phyloP scores from a whole-genome alignment of 305 asterid genomes.

The Solanum chacoense region DNA sequence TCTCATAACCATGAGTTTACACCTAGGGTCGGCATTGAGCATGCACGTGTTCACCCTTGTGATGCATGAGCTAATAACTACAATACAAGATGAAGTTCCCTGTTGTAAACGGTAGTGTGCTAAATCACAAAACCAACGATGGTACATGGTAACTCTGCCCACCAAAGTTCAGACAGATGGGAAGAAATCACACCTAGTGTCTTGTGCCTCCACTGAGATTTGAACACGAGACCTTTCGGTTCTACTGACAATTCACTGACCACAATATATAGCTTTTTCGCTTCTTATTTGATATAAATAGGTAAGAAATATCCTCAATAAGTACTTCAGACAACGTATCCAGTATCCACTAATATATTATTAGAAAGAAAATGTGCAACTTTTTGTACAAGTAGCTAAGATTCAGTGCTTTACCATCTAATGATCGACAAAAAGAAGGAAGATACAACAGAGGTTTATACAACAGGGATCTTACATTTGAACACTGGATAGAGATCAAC shows the following conservation, averaged over 20 bases:
- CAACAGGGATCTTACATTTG: not conserved
- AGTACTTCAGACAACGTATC: not conserved
- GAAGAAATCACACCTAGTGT: not conserved
- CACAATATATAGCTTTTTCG: not conserved
- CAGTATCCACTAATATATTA: not conserved
- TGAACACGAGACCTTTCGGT: not conserved
- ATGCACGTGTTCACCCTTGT: not conserved
- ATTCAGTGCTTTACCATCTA: not conserved
- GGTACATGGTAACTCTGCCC: not conserved
- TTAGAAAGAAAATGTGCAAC: not conserved
- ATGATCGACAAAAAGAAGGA: not conserved
- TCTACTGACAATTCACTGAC: too few species aligned
- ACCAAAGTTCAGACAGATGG: not conserved
- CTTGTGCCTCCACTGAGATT: not conserved
- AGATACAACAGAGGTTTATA: not conserved
- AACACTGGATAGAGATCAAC: not conserved
- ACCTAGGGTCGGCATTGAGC: not conserved
- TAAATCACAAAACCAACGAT: not conserved
- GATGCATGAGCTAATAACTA: not conserved
- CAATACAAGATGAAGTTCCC: not conserved
- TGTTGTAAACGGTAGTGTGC: not conserved
- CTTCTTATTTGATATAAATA: not conserved
- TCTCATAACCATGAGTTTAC: not conserved
- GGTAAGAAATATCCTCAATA: not conserved
- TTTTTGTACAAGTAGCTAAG: not conserved